These are phyloP conservation scores for Cotoneaster glaucophyllus DNA, from an alignment of 306 rosid genomes.

Conservation along the genomic window DNA sequence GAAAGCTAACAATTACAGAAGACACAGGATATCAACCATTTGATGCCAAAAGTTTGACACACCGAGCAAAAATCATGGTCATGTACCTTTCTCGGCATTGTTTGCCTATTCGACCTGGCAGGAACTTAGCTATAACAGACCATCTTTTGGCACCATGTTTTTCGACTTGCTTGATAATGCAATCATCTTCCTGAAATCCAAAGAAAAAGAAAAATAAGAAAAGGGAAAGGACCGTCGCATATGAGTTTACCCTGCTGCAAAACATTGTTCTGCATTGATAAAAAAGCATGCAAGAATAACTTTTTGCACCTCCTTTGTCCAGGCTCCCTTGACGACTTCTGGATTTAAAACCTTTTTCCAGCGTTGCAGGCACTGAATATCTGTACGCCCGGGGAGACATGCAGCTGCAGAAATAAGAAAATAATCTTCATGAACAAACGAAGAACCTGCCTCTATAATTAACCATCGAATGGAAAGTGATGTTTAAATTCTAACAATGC, in stretches of 20 bases:
- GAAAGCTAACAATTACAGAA: not conserved
- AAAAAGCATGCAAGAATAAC: not conserved
- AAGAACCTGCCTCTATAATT: not conserved
- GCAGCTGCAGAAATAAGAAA: conserved; percentile 28
- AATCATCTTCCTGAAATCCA: conserved; percentile 49
- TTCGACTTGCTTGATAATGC: conserved; percentile 35
- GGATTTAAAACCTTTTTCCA: conserved; percentile 60
- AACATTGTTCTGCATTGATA: not conserved
- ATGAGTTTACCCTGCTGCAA: not conserved
- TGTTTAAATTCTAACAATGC: not conserved
- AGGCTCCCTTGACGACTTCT: conserved; percentile 50
- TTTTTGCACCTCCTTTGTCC: conserved; percentile 53
- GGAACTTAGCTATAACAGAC: conserved; percentile 43
- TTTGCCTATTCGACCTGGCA: conserved; percentile 62
- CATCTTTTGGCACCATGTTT: conserved; percentile 43
- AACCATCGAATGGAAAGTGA: not conserved
- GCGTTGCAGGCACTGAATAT: conserved; percentile 50
- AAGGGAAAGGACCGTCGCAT: conserved; percentile 4
- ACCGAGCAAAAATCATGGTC: not conserved
- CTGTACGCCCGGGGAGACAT: conserved; percentile 35
- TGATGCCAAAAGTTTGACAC: not conserved
- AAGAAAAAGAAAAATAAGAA: not conserved
- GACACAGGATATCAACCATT: not conserved
- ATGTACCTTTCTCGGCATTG: conserved; percentile 67
- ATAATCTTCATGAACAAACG: not conserved